Conservation (phyloP, 2,329 filamentous ascomycete species). For the Delphinella strobiligena region DNA sequence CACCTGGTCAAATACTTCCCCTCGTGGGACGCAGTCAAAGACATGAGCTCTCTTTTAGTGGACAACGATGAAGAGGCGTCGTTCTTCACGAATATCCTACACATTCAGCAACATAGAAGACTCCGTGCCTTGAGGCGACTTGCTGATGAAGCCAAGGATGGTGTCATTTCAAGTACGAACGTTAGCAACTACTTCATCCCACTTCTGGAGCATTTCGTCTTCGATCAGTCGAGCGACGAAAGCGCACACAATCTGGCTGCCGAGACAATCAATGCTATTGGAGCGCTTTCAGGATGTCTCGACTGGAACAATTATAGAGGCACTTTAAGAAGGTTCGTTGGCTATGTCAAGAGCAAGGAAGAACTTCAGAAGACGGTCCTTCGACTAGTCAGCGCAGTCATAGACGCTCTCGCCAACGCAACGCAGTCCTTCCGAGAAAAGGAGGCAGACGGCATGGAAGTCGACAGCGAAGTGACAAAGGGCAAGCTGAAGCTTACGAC, state of each 20-base stretch:
- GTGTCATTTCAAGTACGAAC: conserved; percentile 61
- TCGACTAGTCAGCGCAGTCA: conserved; percentile 65
- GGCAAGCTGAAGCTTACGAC: conserved; percentile 28
- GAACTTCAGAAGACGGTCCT: conserved; percentile 80
- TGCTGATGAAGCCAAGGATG: conserved; percentile 51
- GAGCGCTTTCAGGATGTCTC: conserved; percentile 59
- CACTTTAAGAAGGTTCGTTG: conserved; percentile 70
- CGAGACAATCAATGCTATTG: conserved; percentile 73
- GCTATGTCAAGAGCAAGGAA: conserved; percentile 67
- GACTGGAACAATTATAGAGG: conserved; percentile 88
- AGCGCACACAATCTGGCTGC: conserved; percentile 69
- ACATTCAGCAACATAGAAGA: conserved; percentile 78
- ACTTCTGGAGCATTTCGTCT: conserved; percentile 86
- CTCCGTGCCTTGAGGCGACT: conserved; percentile 72
- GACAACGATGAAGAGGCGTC: conserved; percentile 65
- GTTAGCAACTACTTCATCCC: conserved; percentile 81
- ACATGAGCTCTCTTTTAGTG: conserved; percentile 60
- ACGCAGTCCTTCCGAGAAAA: too few species aligned
- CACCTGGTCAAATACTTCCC: conserved; percentile 62
- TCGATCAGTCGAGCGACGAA: conserved; percentile 69
- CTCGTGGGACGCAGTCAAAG: conserved; percentile 57
- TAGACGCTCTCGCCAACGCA: conserved; percentile 54
- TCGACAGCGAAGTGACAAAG: not conserved
- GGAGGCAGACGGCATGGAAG: conserved; percentile 3
- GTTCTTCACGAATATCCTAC: conserved; percentile 88